Evolutionary conservation across 2,329 filamentous ascomycete genomes (phyloP).

Genomic region (Sarocladiaceae sp.): DNA sequence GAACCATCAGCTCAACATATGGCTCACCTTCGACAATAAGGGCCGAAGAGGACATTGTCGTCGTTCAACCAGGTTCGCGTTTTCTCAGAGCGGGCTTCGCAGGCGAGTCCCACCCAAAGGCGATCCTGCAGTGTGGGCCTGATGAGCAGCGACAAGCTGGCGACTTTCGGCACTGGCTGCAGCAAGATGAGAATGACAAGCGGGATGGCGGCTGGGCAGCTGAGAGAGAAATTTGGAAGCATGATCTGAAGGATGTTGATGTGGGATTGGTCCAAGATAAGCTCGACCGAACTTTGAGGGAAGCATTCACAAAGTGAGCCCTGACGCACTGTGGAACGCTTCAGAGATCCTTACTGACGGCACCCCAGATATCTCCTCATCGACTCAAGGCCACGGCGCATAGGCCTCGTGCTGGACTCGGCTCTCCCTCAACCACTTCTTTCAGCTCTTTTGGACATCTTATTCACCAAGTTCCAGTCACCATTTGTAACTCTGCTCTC

Average conservation of each 20-base stretch:
- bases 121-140: slow-evolving; percentile 62
- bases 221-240: slow-evolving; percentile 69
- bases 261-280: slow-evolving; percentile 78
- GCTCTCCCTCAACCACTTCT: slow-evolving; percentile 71
- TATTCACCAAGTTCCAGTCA: slow-evolving; percentile 76
- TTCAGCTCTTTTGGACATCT: slow-evolving; percentile 64
- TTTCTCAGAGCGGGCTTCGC: slow-evolving; percentile 79
- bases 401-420: slow-evolving; percentile 72
- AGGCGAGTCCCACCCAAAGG: slow-evolving; percentile 73
- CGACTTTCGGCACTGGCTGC: slow-evolving; percentile 69
- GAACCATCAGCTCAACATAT: slow-evolving; percentile 47
- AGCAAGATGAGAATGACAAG: slow-evolving; percentile 23
- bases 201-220: slow-evolving; percentile 44
- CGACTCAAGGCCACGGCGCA: slow-evolving; percentile 68
- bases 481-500: slow-evolving; percentile 78
- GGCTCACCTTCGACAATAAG: slow-evolving; percentile 55
- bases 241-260: slow-evolving; percentile 67
- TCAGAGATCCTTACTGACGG: background rate
- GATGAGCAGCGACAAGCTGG: slow-evolving; percentile 71
- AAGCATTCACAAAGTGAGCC: slow-evolving; percentile 73
- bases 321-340: slow-evolving; percentile 20
- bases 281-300: slow-evolving; percentile 74
- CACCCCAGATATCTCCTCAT: slow-evolving; percentile 54
- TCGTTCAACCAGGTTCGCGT: slow-evolving; percentile 78
- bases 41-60: slow-evolving; percentile 75